Conservation (phyloP, 2,329 filamentous ascomycete species). For the Verticillium isaacii region DNA sequence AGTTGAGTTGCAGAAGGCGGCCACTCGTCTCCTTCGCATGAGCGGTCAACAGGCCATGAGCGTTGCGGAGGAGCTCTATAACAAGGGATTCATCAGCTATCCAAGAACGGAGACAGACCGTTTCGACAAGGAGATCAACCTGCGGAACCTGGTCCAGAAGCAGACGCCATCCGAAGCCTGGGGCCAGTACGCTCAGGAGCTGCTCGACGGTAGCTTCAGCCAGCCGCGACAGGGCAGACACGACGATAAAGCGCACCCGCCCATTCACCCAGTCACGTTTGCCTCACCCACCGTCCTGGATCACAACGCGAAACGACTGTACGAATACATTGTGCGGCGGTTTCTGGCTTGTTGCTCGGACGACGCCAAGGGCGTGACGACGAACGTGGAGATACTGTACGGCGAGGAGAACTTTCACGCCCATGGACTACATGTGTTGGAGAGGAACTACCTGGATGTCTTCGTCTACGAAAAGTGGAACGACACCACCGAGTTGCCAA, state of each 20-base stretch:
- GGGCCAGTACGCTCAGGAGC: slow-evolving; percentile 73
- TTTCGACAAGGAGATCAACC: slow-evolving; percentile 85
- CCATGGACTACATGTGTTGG: slow-evolving; percentile 77
- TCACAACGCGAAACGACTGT: slow-evolving; percentile 69
- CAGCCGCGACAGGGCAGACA: slow-evolving; percentile 78
- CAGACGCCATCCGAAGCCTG: slow-evolving; percentile 73
- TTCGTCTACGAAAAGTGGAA: slow-evolving; percentile 98
- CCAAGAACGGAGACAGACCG: slow-evolving; percentile 95
- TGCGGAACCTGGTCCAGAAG: slow-evolving; percentile 74
- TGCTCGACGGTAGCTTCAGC: slow-evolving; percentile 72
- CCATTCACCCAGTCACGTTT: slow-evolving; percentile 93
- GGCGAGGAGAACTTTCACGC: slow-evolving; percentile 79
- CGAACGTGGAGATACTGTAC: slow-evolving; percentile 79
- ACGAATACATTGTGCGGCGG: slow-evolving; percentile 86
- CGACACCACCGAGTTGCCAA: slow-evolving; percentile 75
- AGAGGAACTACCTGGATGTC: slow-evolving; percentile 90
- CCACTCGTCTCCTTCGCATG: slow-evolving; percentile 84
- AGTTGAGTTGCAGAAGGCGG: slow-evolving; percentile 94
- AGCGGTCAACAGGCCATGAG: slow-evolving; percentile 88
- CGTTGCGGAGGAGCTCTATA: slow-evolving; percentile 82
- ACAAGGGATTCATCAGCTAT: slow-evolving; percentile 94
- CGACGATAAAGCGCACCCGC: slow-evolving; percentile 95
- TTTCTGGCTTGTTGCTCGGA: slow-evolving; percentile 96
- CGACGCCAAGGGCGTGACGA: slow-evolving; percentile 82
- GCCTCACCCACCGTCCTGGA: slow-evolving; percentile 60